phyloP scores from a whole-genome alignment of 176 grass and related monocot species.

The Eleusine coracana region DNA sequence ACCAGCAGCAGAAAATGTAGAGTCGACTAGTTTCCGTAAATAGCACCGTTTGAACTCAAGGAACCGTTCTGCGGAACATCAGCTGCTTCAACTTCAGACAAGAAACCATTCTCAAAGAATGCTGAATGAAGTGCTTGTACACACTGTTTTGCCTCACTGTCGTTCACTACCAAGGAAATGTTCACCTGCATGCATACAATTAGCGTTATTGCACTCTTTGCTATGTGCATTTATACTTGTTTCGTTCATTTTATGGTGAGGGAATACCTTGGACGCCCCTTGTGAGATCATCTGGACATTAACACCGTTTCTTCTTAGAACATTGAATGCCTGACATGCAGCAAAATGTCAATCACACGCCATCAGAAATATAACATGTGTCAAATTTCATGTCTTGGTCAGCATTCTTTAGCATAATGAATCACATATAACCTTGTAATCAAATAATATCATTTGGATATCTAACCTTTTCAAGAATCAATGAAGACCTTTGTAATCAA shows the following conservation, averaged over 20 bases:
- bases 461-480: conserved; percentile 90
- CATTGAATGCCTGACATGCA: conserved; percentile 71
- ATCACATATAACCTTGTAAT: background rate
- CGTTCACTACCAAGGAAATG: conserved; percentile 89
- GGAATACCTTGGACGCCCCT: conserved; percentile 89
- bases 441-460: background rate
- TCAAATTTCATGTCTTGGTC: background rate
- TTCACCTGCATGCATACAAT: conserved; percentile 63
- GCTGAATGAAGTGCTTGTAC: conserved; percentile 75
- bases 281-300: conserved; percentile 99
- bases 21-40: conserved; percentile 43
- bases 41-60: conserved; percentile 34
- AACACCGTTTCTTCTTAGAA: conserved; percentile 74
- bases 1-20: background rate
- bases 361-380: background rate
- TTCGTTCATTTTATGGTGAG: background rate
- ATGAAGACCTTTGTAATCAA: conserved; percentile 63
- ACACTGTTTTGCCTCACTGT: conserved; percentile 84
- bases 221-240: background rate
- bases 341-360: background rate
- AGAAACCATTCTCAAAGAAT: conserved; percentile 86
- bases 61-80: conserved; percentile 44
- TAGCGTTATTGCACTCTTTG: background rate
- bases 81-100: conserved; percentile 57
- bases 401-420: background rate